Percentiles rank a stretch among this genome's conserved stretches.
These are phyloP conservation scores for Neurospora sp. DNA, from an alignment of 495 filamentous ascomycete genomes.

Conservation along the genomic window DNA sequence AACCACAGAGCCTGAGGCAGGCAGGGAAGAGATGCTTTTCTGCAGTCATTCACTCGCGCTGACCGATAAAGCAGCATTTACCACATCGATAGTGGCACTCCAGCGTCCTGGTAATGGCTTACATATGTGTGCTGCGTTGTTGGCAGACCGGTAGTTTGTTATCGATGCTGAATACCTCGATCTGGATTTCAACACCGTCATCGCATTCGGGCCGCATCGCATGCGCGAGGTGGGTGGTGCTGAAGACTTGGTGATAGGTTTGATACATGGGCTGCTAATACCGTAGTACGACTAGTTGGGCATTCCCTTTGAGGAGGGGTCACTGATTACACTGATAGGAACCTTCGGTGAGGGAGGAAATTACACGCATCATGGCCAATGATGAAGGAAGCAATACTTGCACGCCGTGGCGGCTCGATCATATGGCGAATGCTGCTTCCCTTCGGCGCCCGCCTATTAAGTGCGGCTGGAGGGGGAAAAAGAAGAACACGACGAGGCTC, in stretches of 20 bases:
- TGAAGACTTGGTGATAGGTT: neutral
- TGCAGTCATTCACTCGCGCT: neutral
- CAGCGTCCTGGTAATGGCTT: neutral
- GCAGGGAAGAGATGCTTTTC: neutral
- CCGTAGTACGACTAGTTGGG: neutral
- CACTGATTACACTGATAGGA: neutral
- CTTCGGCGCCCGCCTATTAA: neutral
- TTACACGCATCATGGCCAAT: neutral
- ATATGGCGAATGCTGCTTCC: neutral
- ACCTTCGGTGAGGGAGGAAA: neutral
- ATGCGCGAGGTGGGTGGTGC: neutral
- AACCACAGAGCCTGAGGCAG: neutral
- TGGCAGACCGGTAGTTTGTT: neutral
- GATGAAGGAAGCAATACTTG: neutral
- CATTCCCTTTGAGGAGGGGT: neutral
- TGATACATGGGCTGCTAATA: neutral
- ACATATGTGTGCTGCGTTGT: neutral
- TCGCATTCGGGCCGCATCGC: neutral
- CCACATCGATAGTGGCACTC: neutral
- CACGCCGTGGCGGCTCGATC: neutral
- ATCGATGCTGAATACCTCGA: neutral
- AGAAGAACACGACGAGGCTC: neutral
- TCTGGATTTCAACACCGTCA: neutral
- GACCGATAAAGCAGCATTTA: neutral
- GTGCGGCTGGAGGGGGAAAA: neutral